Conservation (phyloP, 2,329 filamentous ascomycete species). For the Blastomyces gilchristii region DNA sequence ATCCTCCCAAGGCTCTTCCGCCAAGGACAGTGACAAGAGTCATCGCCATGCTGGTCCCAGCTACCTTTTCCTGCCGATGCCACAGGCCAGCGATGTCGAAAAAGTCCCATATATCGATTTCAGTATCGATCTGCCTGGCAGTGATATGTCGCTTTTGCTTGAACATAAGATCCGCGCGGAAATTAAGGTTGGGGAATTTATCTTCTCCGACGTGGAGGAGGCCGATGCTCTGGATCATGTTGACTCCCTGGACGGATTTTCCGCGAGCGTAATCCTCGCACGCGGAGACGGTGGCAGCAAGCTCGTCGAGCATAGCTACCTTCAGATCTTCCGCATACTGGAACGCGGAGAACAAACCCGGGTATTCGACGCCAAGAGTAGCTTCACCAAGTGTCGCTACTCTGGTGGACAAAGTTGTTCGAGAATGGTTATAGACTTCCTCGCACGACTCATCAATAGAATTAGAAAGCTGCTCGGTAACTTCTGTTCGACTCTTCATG, state of each 20-base stretch:
- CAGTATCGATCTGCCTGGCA: slow-evolving; percentile 73
- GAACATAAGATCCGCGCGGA: slow-evolving; percentile 93
- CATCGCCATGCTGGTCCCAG: slow-evolving; percentile 86
- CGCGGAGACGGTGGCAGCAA: slow-evolving; percentile 62
- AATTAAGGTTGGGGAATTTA: slow-evolving; percentile 74
- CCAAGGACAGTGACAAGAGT: slow-evolving; percentile 83
- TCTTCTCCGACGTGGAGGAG: slow-evolving; percentile 72
- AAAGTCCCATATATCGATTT: slow-evolving; percentile 86
- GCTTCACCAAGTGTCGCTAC: slow-evolving; percentile 67
- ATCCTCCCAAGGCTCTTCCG: slow-evolving; percentile 67
- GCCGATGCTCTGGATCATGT: slow-evolving; percentile 77
- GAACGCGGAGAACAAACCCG: slow-evolving; percentile 74
- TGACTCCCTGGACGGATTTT: slow-evolving; percentile 70
- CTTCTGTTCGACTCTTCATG: slow-evolving; percentile 65
- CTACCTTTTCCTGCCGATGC: slow-evolving; percentile 88
- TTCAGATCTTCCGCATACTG: slow-evolving; percentile 90
- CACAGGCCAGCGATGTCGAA: slow-evolving; percentile 75
- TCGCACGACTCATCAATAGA: slow-evolving; percentile 77
- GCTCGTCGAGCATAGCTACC: slow-evolving; percentile 79
- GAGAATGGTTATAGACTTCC: slow-evolving; percentile 75
- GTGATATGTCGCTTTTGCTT: slow-evolving; percentile 68
- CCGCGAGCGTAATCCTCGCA: slow-evolving; percentile 81
- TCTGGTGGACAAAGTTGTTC: slow-evolving; percentile 61
- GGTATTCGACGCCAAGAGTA: slow-evolving; percentile 75
- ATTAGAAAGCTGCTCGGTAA: slow-evolving; percentile 69